Evolutionary conservation across 176 grass and related monocot species (phyloP), one percentile per base, ranked within the genome.

Genomic region (Echinochloa phyllopogon): DNA sequence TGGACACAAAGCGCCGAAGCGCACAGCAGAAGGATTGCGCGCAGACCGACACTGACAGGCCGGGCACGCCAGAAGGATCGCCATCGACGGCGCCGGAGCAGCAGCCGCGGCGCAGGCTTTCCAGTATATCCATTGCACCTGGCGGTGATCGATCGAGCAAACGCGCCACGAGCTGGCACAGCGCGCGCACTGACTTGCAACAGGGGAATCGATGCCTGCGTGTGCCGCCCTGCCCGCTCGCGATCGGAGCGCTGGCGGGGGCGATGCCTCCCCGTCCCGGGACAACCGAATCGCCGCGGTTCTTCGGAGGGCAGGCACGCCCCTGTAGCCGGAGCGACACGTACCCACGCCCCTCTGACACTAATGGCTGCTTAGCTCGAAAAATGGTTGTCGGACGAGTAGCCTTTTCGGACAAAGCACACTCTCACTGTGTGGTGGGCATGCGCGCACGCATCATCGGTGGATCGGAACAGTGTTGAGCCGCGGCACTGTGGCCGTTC

Each of bases 261-360:
- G 15, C 67, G 42, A 41, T 68, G 69, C 70, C 52, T 69, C 62
- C 60, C 51, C 4, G 47, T 48, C 21, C 56, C 25, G 56, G 45
- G 65, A 82, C 88, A 90, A 18, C 18, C 45, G 47, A 65, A 82
- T 71, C 78, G 77, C 70, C 43, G 29, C 62, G 62, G 52, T 44
- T 43, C 23, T 76, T 86, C 24, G 21, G 15, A 16, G 13, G 58
- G 58, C 17, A 45, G n/a, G 23, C 43, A 29, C 40, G 7, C 16
- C 7, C 2, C 13, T 5, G 39, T 1, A 17, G 23, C 7, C 18
- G 43, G 16, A n/a, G 41, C n/a, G 42, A 43, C 29, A 49, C 33
- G 23, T 41, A 49, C 47, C 45, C 14, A 78, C 61, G 61, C 27
- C 53, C 3, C 49, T 57, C 48, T 50, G 50, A 67, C 50, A 69